phyloP scores from a whole-genome alignment of 257 asterid species.

The Cinchona pubescens region DNA sequence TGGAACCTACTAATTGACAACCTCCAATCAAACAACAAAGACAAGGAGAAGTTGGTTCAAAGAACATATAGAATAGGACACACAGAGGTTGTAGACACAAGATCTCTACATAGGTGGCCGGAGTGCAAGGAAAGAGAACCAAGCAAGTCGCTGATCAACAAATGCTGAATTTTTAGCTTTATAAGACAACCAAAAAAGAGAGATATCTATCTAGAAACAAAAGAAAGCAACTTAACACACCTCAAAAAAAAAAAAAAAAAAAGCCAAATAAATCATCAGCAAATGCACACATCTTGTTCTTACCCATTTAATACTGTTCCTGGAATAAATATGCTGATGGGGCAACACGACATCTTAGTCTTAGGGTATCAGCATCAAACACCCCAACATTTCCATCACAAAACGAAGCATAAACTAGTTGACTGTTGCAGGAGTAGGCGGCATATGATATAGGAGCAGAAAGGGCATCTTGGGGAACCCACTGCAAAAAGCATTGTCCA shows the following conservation, averaged over 20 bases:
- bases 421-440: constrained; percentile 89
- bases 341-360: constrained; percentile 81
- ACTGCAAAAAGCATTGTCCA: constrained; percentile 40
- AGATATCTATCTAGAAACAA: not conserved
- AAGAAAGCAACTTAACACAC: too few species aligned
- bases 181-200: not conserved
- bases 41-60: not conserved
- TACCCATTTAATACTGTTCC: constrained; percentile 68
- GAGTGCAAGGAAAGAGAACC: not conserved
- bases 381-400: constrained; percentile 81
- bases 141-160: not conserved
- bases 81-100: not conserved
- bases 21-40: not conserved
- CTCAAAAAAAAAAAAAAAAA: too few species aligned
- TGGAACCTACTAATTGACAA: not conserved
- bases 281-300: constrained; percentile 23
- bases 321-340: constrained; percentile 73
- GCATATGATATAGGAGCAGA: constrained; percentile 93
- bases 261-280: too few species aligned
- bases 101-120: not conserved
- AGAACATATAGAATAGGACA: not conserved
- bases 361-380: constrained; percentile 83
- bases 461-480: constrained; percentile 92
- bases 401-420: constrained; percentile 79
- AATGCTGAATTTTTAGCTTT: not conserved